Percentiles rank a stretch among this genome's conserved stretches.
These are phyloP conservation scores for Lumnitzera racemosa DNA, from an alignment of 345 rosid species.

Conservation along the genomic window DNA sequence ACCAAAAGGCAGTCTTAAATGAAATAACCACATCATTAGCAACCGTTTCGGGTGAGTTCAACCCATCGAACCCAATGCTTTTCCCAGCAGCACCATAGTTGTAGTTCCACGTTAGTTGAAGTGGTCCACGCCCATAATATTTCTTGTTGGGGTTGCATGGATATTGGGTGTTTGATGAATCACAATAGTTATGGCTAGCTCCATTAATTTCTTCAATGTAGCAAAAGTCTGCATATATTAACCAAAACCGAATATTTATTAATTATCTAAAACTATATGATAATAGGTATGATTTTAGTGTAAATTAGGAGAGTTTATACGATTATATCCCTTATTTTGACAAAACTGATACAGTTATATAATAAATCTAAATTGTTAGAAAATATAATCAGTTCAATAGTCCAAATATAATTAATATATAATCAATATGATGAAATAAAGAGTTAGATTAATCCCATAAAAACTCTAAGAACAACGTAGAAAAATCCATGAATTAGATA, in stretches of 20 bases:
- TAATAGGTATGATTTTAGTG: too few relatives aligned
- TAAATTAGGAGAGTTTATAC: not conserved
- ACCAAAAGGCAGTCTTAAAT: conserved; percentile 42
- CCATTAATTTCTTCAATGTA: conserved; percentile 50
- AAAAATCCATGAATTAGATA: not conserved
- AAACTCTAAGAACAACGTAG: too few relatives aligned
- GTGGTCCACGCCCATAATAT: conserved; percentile 40
- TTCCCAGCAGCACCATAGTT: conserved; percentile 42
- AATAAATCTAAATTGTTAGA: too few relatives aligned
- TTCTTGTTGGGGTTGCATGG: conserved; percentile 46
- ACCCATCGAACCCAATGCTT: conserved; percentile 27
- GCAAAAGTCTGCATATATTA: conserved; percentile 48
- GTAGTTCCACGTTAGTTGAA: conserved; percentile 49
- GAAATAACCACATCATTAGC: conserved; percentile 29
- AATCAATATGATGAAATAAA: too few relatives aligned
- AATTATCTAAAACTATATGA: too few relatives aligned
- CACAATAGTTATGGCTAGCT: conserved; percentile 40
- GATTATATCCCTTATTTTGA: too few relatives aligned
- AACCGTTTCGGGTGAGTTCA: conserved; percentile 34
- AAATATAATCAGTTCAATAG: too few relatives aligned
- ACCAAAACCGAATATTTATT: not conserved
- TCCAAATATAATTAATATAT: too few relatives aligned
- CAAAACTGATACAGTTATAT: too few relatives aligned
- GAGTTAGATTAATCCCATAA: too few relatives aligned
- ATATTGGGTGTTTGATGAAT: conserved; percentile 28